Evolutionary conservation across 2,329 filamentous ascomycete species (phyloP).

Genomic region (Proliferodiscus dingleyae): DNA sequence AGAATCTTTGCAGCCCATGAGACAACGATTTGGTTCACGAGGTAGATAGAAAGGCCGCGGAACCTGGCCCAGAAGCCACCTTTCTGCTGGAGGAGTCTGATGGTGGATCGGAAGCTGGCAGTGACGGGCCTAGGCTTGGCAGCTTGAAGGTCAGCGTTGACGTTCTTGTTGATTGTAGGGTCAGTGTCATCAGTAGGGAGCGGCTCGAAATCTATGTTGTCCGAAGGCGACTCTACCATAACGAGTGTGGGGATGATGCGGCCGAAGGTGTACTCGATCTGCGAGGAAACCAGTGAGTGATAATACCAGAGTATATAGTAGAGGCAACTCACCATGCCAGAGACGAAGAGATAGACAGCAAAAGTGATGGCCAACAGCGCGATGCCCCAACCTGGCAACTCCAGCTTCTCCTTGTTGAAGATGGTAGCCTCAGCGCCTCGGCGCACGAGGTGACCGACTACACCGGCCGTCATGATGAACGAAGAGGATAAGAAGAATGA

Average conservation of each 20-base stretch:
- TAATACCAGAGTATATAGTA: not conserved
- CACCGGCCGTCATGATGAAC: not conserved
- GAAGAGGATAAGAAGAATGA: too few relatives aligned
- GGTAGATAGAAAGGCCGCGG: slow-evolving; percentile 57
- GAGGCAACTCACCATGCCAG: not conserved
- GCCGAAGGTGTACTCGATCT: slow-evolving; percentile 54
- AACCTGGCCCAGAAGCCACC: slow-evolving; percentile 63
- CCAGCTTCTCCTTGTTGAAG: not conserved
- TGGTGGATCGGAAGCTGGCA: slow-evolving; percentile 50
- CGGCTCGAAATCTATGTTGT: slow-evolving; percentile 46
- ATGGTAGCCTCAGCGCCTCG: not conserved
- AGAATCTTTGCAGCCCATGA: slow-evolving; percentile 32
- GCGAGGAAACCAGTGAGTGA: not conserved
- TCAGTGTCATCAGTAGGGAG: slow-evolving; percentile 30
- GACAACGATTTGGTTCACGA: slow-evolving; percentile 41
- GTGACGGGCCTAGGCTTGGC: slow-evolving; percentile 56
- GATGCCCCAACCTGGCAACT: not conserved
- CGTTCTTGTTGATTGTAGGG: slow-evolving; percentile 24
- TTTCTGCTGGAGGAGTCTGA: slow-evolving; percentile 56
- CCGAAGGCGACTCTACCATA: slow-evolving; percentile 54
- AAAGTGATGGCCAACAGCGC: not conserved
- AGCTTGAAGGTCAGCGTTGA: slow-evolving; percentile 38
- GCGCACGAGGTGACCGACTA: not conserved
- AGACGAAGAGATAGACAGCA: not conserved
- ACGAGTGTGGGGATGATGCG: slow-evolving; percentile 56